These are phyloP conservation scores for Xylaria acuta DNA, from an alignment of 495 filamentous ascomycete species.

Conservation along the genomic window DNA sequence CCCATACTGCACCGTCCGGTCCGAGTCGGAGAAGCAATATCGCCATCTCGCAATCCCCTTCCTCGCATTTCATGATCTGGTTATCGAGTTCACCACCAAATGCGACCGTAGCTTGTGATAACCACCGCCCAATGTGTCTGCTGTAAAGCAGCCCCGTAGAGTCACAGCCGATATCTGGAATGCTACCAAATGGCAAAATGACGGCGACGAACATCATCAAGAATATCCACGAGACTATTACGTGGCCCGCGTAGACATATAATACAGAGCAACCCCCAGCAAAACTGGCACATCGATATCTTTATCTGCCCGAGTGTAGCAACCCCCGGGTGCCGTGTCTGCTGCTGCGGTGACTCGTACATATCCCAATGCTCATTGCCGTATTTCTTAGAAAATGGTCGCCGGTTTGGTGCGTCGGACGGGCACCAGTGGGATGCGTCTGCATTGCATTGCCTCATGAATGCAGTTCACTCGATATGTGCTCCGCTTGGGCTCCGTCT, in stretches of 20 bases:
- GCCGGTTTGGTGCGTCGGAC: not conserved
- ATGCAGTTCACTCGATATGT: not conserved
- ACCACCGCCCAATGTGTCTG: not conserved
- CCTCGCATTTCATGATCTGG: conserved; percentile 3
- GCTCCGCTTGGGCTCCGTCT: conserved; percentile 18
- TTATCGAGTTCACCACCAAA: not conserved
- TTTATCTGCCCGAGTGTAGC: not conserved
- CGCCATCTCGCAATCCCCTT: not conserved
- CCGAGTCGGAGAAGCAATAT: conserved; percentile 21
- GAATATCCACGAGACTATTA: not conserved
- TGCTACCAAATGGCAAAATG: not conserved
- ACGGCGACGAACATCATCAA: not conserved
- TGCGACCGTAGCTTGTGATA: conserved; percentile 7
- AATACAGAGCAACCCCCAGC: not conserved
- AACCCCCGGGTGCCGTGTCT: not conserved
- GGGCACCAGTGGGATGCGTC: not conserved
- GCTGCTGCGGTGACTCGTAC: not conserved
- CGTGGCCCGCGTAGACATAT: not conserved
- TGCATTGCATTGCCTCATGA: conserved; percentile 24
- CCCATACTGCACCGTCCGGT: conserved; percentile 1
- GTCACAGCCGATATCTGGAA: conserved; percentile 7
- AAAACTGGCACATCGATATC: not conserved
- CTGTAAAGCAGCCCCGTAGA: not conserved
- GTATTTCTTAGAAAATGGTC: not conserved
- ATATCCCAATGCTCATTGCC: not conserved